Base-by-base conservation (phyloP, 192 early-diverging fungal species). In the Diversispora epigaea region DNA sequence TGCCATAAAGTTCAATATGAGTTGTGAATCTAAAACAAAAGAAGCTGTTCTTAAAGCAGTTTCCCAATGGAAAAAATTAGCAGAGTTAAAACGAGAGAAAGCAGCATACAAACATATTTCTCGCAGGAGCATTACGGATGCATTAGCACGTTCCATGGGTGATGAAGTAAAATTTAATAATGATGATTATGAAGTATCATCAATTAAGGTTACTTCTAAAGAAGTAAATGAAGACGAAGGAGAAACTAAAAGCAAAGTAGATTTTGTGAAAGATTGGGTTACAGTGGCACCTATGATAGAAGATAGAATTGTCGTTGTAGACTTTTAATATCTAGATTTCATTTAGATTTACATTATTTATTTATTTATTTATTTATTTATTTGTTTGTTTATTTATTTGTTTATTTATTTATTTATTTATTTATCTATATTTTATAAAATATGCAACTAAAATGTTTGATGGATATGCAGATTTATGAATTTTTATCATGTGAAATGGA, bases 221-320 rank as follows among this genome's bases (percentile, higher is more conserved):
- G 78, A 79, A 22, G 76, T 80, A n/a, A 65, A 80, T 22, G 80
- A 68, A 44, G 80, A 84, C 41, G 77, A 80, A 67, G 79, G 86
- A 50, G 70, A 69, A 50, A 68, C 78, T 15, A 77, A 72, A 0
- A 62, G 75, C 9, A 75, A 80, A 0, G 73, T 70, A 41, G 77
- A 81, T 2, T 79, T 86, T 75, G 21, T 88, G 6, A 80, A 82
- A n/a, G 76, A 76, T 58, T 90, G 87, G 87, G 87, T 86, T 10
- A 86, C 83, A 60, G 80, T 90, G 17, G 77, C 82, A 40, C 88
- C 88, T 5, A 58, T 74, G 15, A 73, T 83, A 21, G 87, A 88
- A 43, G 88, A 84, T 32, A 82, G 88, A 41, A 90, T 90, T 65
- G 64, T 73, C 4, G 15, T 15, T 4, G 68, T 61, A 19, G 70